Conservation (phyloP, 2,329 filamentous ascomycete species). For the Bretziella fagacearum region DNA sequence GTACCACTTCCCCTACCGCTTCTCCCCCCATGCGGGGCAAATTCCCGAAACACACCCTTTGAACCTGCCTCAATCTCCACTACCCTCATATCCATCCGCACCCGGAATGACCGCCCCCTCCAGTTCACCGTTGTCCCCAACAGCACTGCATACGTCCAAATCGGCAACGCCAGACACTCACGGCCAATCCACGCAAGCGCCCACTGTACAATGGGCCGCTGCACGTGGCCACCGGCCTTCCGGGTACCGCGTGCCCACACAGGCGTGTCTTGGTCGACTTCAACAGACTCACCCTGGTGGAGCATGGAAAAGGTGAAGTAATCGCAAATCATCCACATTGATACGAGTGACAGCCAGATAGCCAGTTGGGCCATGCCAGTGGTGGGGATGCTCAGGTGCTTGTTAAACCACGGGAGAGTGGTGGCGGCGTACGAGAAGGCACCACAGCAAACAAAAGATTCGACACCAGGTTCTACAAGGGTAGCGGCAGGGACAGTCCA, state of each 20-base stretch:
- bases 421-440: slow-evolving; percentile 69
- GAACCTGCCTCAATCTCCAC: slow-evolving; percentile 24
- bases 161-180: slow-evolving; percentile 65
- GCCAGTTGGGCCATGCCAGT: slow-evolving; percentile 51
- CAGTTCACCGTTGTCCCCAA: slow-evolving; percentile 78
- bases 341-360: slow-evolving; percentile 50
- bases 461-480: slow-evolving; percentile 80
- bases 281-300: slow-evolving; percentile 55
- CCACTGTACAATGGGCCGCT: slow-evolving; percentile 53
- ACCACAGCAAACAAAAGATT: slow-evolving; percentile 66
- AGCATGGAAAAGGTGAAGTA: slow-evolving; percentile 55
- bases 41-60: neutral
- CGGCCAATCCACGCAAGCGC: slow-evolving; percentile 68
- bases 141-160: slow-evolving; percentile 81
- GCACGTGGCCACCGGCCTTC: slow-evolving; percentile 24
- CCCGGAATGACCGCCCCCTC: slow-evolving; percentile 68
- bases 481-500: slow-evolving; percentile 84
- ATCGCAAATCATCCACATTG: slow-evolving; percentile 59
- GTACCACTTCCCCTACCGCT: slow-evolving; percentile 8
- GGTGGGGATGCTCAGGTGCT: slow-evolving; percentile 34
- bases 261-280: slow-evolving; percentile 56
- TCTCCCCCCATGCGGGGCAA: neutral
- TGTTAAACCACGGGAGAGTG: slow-evolving; percentile 47
- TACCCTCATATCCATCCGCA: slow-evolving; percentile 72
- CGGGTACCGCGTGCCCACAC: slow-evolving; percentile 43